Conservation (phyloP, 345 rosid genomes). For the Citrus reticulata region DNA sequence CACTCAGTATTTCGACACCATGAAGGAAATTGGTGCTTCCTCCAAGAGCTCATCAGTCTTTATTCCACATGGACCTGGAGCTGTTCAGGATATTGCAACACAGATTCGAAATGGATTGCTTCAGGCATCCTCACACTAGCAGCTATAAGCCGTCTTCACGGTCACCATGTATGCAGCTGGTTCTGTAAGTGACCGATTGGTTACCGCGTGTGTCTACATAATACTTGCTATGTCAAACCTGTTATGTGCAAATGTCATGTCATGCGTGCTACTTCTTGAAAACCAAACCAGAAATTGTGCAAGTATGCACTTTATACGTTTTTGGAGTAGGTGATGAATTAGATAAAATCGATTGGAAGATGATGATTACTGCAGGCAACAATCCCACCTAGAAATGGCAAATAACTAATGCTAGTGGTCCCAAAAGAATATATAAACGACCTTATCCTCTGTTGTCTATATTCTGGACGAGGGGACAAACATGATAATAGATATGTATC, state of each 20-base stretch:
- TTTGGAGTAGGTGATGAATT: too few relatives aligned
- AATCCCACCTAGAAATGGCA: not conserved
- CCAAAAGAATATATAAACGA: not conserved
- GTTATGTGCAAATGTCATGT: not conserved
- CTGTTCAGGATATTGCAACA: constrained; percentile 22
- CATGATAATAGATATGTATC: not conserved
- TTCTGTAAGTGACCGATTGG: too few relatives aligned
- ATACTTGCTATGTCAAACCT: not conserved
- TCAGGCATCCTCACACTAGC: constrained; percentile 15
- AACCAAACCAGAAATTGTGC: too few relatives aligned
- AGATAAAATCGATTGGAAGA: not conserved
- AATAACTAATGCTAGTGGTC: not conserved
- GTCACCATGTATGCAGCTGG: too few relatives aligned
- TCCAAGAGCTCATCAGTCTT: constrained; percentile 27
- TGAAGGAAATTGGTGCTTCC: constrained; percentile 32
- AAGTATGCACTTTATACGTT: too few relatives aligned
- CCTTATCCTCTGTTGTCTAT: not conserved
- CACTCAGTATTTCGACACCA: constrained; percentile 26
- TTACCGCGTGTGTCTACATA: too few relatives aligned
- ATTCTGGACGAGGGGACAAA: not conserved
- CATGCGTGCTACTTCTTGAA: too few relatives aligned
- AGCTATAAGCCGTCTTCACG: not conserved
- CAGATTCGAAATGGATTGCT: constrained; percentile 29
- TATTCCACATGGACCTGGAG: constrained; percentile 34
- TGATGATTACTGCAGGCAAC: not conserved